Evolutionary conservation across 208 protist genomes (phyloP), one percentile per base, ranked within the genome.

Genomic region (Leishmania gerbilli): DNA sequence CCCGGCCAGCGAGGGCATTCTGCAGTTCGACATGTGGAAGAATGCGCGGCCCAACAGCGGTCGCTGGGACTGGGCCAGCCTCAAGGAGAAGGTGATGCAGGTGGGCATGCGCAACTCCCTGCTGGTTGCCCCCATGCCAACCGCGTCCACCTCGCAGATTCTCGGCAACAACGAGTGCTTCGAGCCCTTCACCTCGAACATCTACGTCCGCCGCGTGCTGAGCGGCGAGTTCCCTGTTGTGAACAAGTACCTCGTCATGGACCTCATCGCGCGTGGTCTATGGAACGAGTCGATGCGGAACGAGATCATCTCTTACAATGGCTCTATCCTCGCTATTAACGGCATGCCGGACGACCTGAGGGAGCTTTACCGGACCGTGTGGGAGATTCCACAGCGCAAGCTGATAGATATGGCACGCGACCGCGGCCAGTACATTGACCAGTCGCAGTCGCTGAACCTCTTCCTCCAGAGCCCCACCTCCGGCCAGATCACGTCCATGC

Each of bases 141-240:
- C 99, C n/a, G 99, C 99, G 19, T 99, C 97, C 40, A 99, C 99
- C 24, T 98, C 97, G 62, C 99, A 99, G 93, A 99, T 99, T 81
- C 93, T 99, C 45, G 99, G 99, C 79, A 99, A 99, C 93, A 99
- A 99, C 89, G 99, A 99, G 94, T 99, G 98, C 91, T 99, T 99
- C 85, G 99, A 99, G 90, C 99, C 99, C 55, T 99, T 99, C 93
- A 99, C 99, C 9, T 99, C 95, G 40, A 99, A 99, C 92, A 98
- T 99, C 78, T 99, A 99, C 92, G 91, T 97, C 24, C 95, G 99
- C 74, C 96, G 99, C 62, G 98, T 99, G 47, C 92, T 99, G 47
- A 99, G 98, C 58, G 99, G 99, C 64, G 99, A 99, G 92, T 99
- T 99, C 86, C 98, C 98, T 34, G 92, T 99, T 40, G 97, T 99